phyloP scores from a whole-genome alignment of 1,284 basidiomycete species.

The Moesziomyces sp. region DNA sequence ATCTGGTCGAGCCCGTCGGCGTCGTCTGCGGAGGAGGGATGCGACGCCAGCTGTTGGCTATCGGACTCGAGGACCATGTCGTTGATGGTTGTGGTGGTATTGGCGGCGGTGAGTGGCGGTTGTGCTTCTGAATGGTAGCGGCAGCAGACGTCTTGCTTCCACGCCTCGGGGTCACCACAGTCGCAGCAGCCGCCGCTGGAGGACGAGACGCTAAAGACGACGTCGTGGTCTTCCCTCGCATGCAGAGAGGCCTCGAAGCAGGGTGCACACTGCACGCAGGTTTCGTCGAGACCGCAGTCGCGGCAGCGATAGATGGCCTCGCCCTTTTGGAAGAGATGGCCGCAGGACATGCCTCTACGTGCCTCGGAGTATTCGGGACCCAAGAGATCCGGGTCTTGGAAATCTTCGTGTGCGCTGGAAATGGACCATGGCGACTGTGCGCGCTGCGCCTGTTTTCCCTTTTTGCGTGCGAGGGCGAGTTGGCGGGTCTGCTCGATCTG shows the following conservation, averaged over 20 bases:
- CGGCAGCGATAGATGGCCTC: conserved; percentile 67
- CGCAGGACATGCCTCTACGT: conserved; percentile 65
- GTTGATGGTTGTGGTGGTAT: not conserved
- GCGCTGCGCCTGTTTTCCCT: conserved; percentile 49
- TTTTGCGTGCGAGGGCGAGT: conserved; percentile 42
- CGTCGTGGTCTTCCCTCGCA: conserved; percentile 58
- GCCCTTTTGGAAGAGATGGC: conserved; percentile 67
- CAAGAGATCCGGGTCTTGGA: conserved; percentile 35
- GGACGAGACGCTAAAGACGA: conserved; percentile 63
- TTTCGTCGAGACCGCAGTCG: conserved; percentile 66
- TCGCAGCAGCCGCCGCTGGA: conserved; percentile 65
- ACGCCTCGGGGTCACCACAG: conserved; percentile 67
- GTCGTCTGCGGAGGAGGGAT: conserved; percentile 3
- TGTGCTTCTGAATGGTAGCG: conserved; percentile 52
- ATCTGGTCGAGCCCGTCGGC: conserved; percentile 37
- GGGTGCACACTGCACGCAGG: conserved; percentile 65
- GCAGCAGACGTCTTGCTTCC: conserved; percentile 62
- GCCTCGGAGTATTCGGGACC: conserved; percentile 63
- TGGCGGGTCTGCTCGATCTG: conserved; percentile 51
- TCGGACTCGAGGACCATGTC: conserved; percentile 43
- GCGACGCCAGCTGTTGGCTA: conserved; percentile 8
- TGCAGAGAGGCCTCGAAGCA: conserved; percentile 65
- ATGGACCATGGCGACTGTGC: conserved; percentile 33
- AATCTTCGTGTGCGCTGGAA: conserved; percentile 34
- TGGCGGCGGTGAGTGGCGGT: not conserved